Percentiles rank a stretch among this genome's conserved stretches.
phyloP scores from a whole-genome alignment of 2,329 filamentous ascomycete genomes.

The Alternaria solani region DNA sequence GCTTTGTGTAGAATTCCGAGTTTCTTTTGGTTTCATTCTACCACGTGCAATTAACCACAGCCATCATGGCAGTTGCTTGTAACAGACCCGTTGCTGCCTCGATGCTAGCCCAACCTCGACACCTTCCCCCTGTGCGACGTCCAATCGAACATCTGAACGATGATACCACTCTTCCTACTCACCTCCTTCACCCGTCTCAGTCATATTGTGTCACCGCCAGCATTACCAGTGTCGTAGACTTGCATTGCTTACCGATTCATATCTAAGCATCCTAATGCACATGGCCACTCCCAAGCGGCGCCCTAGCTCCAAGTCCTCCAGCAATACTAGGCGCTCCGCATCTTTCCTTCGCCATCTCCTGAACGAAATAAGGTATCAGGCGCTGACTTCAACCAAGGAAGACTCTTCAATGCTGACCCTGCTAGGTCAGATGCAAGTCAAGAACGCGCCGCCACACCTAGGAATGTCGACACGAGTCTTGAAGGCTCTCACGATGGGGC shows the following conservation, averaged over 20 bases:
- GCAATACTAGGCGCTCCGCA: conserved; percentile 20
- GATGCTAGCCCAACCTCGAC: background rate
- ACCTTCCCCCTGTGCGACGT: background rate
- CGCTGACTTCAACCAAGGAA: background rate
- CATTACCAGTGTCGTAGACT: conserved; percentile 26
- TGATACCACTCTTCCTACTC: background rate
- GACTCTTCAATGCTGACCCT: background rate
- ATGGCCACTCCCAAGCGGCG: conserved; percentile 38
- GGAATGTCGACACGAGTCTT: background rate
- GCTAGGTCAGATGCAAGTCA: background rate
- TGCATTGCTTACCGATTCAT: conserved; percentile 29
- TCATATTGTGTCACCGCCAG: conserved; percentile 16
- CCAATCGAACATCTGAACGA: background rate
- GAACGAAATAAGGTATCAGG: conserved; percentile 32
- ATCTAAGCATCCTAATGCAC: conserved; percentile 26
- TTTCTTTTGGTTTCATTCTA: background rate
- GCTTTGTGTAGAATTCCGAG: background rate
- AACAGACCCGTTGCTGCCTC: background rate
- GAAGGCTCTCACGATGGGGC: background rate
- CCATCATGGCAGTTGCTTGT: background rate
- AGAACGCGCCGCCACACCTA: background rate
- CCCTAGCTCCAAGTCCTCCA: conserved; percentile 9
- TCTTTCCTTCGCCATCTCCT: conserved; percentile 39
- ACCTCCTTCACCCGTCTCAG: conserved; percentile 3
- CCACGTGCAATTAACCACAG: background rate